phyloP scores from a whole-genome alignment of 441 rosid genomes.

The Flueggea neowawraea region DNA sequence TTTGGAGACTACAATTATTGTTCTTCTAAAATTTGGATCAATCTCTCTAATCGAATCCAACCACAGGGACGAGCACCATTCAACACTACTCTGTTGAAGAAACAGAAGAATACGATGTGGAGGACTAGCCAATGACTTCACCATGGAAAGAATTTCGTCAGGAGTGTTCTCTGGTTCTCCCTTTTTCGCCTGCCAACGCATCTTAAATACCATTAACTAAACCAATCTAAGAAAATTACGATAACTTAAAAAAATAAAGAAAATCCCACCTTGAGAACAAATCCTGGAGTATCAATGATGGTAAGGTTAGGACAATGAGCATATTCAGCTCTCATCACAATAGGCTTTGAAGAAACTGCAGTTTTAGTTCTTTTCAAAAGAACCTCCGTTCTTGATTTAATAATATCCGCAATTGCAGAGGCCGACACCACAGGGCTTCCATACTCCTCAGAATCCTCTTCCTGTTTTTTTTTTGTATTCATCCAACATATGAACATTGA shows the following conservation, averaged over 20 bases:
- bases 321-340: conserved; percentile 96
- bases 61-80: conserved; percentile 98
- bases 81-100: conserved; percentile 97
- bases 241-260: not conserved
- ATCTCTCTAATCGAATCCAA: conserved; percentile 85
- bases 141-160: conserved; percentile 91
- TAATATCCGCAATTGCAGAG: conserved; percentile 65
- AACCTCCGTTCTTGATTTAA: conserved; percentile 67
- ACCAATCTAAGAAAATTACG: not conserved
- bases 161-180: conserved; percentile 97
- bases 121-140: conserved; percentile 88
- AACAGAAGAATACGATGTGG: conserved; percentile 90
- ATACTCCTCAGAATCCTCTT: conserved; percentile 89
- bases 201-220: not conserved
- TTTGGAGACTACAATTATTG: conserved; percentile 88
- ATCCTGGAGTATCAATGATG: conserved; percentile 94
- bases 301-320: conserved; percentile 96
- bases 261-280: conserved; percentile 74
- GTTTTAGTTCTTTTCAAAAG: conserved; percentile 63
- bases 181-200: conserved; percentile 66
- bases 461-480: conserved; percentile 28
- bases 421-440: conserved; percentile 73
- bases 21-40: conserved; percentile 81
- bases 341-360: conserved; percentile 85
- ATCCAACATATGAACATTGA: no score